These are phyloP conservation scores for Remersonia thermophila DNA, from an alignment of 2,329 filamentous ascomycete genomes.

Conservation along the genomic window DNA sequence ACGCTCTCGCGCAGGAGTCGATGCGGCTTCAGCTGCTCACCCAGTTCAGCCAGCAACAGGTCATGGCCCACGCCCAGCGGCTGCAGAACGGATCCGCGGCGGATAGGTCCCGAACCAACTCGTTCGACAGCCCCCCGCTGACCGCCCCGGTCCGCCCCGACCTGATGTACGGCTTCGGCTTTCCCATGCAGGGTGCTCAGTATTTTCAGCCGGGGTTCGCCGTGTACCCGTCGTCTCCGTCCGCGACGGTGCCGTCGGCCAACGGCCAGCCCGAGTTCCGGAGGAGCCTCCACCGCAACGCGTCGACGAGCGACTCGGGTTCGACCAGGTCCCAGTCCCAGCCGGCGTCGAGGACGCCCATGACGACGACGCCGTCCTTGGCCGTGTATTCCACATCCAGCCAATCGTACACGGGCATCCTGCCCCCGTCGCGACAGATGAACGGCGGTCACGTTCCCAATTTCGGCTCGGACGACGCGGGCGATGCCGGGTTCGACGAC, in stretches of 20 bases:
- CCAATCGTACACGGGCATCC: slow-evolving; percentile 25
- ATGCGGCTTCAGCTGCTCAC: slow-evolving; percentile 35
- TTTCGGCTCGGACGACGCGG: slow-evolving; percentile 42
- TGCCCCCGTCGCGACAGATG: slow-evolving; percentile 23
- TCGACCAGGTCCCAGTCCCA: slow-evolving; percentile 51
- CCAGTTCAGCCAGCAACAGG: slow-evolving; percentile 34
- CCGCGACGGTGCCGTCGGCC: slow-evolving; percentile 24
- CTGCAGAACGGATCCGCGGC: slow-evolving; percentile 27
- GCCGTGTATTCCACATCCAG: slow-evolving; percentile 21
- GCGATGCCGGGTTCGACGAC: slow-evolving; percentile 37
- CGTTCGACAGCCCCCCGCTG: slow-evolving; percentile 49
- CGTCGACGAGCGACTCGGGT: slow-evolving; percentile 35
- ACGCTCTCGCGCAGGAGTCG: slow-evolving; percentile 18
- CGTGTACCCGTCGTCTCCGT: slow-evolving; percentile 46
- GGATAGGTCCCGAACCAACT: slow-evolving; percentile 48
- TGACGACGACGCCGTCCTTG: slow-evolving; percentile 22
- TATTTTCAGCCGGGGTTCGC: slow-evolving; percentile 39
- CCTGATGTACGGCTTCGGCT: slow-evolving; percentile 37
- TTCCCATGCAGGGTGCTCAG: slow-evolving; percentile 27
- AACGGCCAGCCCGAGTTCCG: slow-evolving; percentile 39
- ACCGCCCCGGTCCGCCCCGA: slow-evolving; percentile 47
- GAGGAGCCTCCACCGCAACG: slow-evolving; percentile 43
- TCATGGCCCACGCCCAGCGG: slow-evolving; percentile 31
- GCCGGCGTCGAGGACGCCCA: slow-evolving; percentile 39
- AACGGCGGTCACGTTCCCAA: slow-evolving; percentile 42